Conservation (phyloP, 2,329 filamentous ascomycete genomes). For the Fusarium denticulatum region DNA sequence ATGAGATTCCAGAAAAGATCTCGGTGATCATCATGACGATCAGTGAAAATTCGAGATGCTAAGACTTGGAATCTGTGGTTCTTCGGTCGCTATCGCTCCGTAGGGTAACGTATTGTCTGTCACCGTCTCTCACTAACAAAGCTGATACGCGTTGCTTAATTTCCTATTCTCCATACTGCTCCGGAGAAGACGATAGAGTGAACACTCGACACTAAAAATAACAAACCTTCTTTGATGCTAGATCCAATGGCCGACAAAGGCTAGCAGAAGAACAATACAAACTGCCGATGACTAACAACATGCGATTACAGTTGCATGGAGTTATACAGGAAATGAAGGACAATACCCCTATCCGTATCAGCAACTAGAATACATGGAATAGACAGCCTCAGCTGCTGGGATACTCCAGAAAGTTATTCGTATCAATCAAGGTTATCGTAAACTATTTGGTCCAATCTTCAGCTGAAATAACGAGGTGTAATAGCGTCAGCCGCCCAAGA, state of each 20-base stretch:
- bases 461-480: conserved; percentile 9
- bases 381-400: not conserved
- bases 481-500: not conserved
- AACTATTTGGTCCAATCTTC: not conserved
- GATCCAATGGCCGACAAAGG: not conserved
- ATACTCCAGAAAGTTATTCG: conserved; percentile 1
- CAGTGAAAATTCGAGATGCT: not conserved
- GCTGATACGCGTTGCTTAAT: not conserved
- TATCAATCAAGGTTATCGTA: not conserved
- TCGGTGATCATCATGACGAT: conserved; percentile 6
- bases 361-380: not conserved
- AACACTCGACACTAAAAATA: conserved; percentile 17
- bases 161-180: not conserved
- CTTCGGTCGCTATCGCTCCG: not conserved
- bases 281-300: not conserved
- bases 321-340: conserved; percentile 8
- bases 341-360: not conserved
- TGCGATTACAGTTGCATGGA: conserved; percentile 1
- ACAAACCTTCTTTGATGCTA: not conserved
- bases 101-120: not conserved
- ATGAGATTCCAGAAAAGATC: conserved; percentile 7
- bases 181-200: not conserved
- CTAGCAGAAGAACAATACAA: not conserved
- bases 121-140: not conserved
- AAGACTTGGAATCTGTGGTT: conserved; percentile 7